Evolutionary conservation across 805 yeast species (phyloP).

Genomic region (Saccharomycopsis schoenii): DNA sequence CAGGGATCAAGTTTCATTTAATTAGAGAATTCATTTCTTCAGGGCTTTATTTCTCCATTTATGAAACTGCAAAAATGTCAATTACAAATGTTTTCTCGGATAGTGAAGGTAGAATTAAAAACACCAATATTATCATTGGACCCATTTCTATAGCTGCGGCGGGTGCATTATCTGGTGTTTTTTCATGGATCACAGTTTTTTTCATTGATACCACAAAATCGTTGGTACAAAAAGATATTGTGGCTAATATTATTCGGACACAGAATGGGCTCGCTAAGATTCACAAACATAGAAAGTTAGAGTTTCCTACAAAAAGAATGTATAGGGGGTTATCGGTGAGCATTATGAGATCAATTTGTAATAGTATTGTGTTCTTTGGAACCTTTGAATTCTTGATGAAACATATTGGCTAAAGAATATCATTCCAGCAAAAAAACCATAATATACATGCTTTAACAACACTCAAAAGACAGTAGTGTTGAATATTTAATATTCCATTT

Average conservation of each 20-base stretch:
- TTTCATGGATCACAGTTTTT: conserved; percentile 66
- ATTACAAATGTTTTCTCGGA: conserved; percentile 23
- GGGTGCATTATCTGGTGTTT: conserved; percentile 72
- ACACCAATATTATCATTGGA: conserved; percentile 25
- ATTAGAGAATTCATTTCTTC: conserved; percentile 62
- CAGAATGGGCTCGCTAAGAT: conserved; percentile 36
- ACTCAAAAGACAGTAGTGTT: neutral
- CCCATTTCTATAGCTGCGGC: conserved; percentile 48
- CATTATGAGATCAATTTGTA: conserved; percentile 56
- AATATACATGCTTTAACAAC: neutral
- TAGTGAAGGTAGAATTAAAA: conserved; percentile 26
- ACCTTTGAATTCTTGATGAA: conserved; percentile 60
- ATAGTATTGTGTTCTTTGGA: conserved; percentile 68
- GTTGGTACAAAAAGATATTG: conserved; percentile 62
- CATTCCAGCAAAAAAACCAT: neutral
- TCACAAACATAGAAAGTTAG: conserved; percentile 25
- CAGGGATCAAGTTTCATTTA: conserved; percentile 63
- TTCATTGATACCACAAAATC: conserved; percentile 79
- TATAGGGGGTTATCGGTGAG: conserved; percentile 77
- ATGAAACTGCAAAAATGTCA: conserved; percentile 57
- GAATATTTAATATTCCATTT: neutral
- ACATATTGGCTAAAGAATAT: conserved; percentile 31
- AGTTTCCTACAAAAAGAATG: conserved; percentile 39
- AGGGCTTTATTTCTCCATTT: conserved; percentile 63
- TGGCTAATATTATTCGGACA: conserved; percentile 51